phyloP scores from a whole-genome alignment of 2,329 filamentous ascomycete species.

The Fusarium dlaminii region DNA sequence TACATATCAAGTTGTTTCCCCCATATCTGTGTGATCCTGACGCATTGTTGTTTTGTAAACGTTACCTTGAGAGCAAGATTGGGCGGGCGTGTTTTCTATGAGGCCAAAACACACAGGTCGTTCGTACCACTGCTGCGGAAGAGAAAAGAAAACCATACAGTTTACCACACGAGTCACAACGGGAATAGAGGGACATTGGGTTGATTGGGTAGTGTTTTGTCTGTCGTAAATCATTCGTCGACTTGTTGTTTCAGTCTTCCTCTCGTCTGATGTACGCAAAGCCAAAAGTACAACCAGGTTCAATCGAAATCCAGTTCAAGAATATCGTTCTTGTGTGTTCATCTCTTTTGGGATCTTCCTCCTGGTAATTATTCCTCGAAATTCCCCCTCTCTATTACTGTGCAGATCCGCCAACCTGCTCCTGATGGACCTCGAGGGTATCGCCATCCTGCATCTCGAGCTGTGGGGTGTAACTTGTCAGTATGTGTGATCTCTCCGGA shows the following conservation, averaged over 20 bases:
- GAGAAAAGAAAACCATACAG: not conserved
- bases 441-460: slow-evolving; percentile 98
- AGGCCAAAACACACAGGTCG: not conserved
- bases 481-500: not conserved
- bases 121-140: not conserved
- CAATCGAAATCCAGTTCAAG: slow-evolving; percentile 24
- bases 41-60: not conserved
- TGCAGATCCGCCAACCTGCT: slow-evolving; percentile 84
- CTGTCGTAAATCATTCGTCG: slow-evolving; percentile 42
- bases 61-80: not conserved
- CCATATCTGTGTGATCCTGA: not conserved
- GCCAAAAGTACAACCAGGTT: slow-evolving; percentile 23
- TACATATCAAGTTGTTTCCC: not conserved
- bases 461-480: slow-evolving; percentile 56
- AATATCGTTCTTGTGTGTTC: slow-evolving; percentile 15
- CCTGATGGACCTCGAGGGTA: slow-evolving; percentile 95
- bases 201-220: slow-evolving; percentile 45
- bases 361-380: not conserved
- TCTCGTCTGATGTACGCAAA: slow-evolving; percentile 38
- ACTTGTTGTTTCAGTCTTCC: slow-evolving; percentile 24
- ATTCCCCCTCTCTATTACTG: slow-evolving; percentile 1
- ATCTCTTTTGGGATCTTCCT: slow-evolving; percentile 1
- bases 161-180: not conserved
- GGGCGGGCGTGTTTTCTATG: not conserved
- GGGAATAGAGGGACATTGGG: not conserved